phyloP scores from a whole-genome alignment of 2,329 filamentous ascomycete genomes.

The Bisporella sp. region DNA sequence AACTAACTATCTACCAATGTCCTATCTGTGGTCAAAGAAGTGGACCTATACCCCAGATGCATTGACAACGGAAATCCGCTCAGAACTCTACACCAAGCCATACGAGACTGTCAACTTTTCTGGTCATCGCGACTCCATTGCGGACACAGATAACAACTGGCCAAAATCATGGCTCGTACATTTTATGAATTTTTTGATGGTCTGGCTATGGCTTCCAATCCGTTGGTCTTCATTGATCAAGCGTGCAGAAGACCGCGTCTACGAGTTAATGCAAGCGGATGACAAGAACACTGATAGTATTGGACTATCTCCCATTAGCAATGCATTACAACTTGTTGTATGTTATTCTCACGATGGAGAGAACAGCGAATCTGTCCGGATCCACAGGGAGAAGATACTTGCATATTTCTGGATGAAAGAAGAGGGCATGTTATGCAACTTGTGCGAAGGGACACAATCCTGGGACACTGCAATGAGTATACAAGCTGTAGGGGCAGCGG shows the following conservation, averaged over 20 bases:
- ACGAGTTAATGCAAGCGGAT: background rate
- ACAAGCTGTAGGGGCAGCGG: background rate
- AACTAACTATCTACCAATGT: too few relatives aligned
- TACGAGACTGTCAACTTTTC: too few relatives aligned
- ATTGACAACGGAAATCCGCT: too few relatives aligned
- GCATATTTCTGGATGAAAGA: background rate
- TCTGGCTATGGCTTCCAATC: background rate
- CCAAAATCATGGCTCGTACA: too few relatives aligned
- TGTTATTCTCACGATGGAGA: background rate
- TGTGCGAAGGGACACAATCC: background rate
- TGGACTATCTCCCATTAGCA: background rate
- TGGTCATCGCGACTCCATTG: too few relatives aligned
- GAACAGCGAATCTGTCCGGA: background rate
- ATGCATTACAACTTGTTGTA: background rate
- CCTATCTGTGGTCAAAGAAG: too few relatives aligned
- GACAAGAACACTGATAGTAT: background rate
- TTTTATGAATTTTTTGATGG: too few relatives aligned
- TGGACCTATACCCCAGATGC: too few relatives aligned
- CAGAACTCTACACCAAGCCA: too few relatives aligned
- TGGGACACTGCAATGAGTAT: constrained; percentile 1
- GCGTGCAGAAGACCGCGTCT: background rate
- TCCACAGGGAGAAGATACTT: background rate
- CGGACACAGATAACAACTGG: too few relatives aligned
- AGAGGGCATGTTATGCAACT: background rate
- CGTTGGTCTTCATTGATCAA: background rate